Evolutionary conservation across 495 filamentous ascomycete species (phyloP), one percentile per base, ranked within the genome.

Genomic region (Astrothelium macrocarpum): DNA sequence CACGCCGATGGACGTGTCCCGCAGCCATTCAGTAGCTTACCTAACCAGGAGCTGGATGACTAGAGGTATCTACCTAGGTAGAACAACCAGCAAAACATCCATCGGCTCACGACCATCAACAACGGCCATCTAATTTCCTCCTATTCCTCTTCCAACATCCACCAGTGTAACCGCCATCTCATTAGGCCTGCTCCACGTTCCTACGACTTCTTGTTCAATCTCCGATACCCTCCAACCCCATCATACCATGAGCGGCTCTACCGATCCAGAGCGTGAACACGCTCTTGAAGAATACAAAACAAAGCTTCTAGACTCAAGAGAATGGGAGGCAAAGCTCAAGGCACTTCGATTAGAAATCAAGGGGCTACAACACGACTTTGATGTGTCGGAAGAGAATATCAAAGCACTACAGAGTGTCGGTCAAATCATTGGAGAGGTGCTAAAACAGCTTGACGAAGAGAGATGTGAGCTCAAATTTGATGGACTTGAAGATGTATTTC

Each of bases 361-460:
- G 79, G 91, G 87, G 59, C 75, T 97, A 43, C 90, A 96, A 70
- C 91, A 89, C 66, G 92, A 97, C 65, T 97, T 91, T 70, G 92
- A 97, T 75, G 85, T 92, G 61, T 97, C 94, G 29, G 94, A 99
- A 76, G 95, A 99, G 66, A 97, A 97, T 79, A 97, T 99, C 81
- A 99, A 99, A 81, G 94, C 94, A 67, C 77, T 99, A 69, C 94
- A 99, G 81, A 97, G 95, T 78, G 94, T 99, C 34, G 94, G 94
- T 39, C 94, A 99, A 78, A 99, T 99, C 76, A 97, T 99, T 75
- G 94, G 94, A 65, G 94, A 99, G 76, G 94, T 99, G 66, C 78
- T 99, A 69, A 99, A 99, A 79, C 94, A 99, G 78, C 83, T 99
- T 39, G 94, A 99, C 73, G 94, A 99, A 67, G 94, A 99, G 80